Evolutionary conservation across 2,329 filamentous ascomycete species (phyloP).

Genomic region (Fusarium marasasianum): DNA sequence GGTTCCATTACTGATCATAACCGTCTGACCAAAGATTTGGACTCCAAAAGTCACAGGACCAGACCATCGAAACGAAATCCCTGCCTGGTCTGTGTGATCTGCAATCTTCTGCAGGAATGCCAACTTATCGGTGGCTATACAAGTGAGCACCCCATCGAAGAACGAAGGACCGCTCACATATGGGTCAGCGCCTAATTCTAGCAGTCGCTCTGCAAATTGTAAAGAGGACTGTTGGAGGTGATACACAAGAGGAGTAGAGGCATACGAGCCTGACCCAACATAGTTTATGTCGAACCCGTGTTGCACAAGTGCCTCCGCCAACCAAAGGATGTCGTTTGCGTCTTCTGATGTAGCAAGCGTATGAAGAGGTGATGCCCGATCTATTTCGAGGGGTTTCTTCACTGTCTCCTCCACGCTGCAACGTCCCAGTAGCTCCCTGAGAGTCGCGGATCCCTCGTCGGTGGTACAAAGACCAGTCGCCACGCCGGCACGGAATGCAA

Average conservation of each 20-base stretch:
- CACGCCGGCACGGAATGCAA: background rate
- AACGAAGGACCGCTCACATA: background rate
- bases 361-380: background rate
- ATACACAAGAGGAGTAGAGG: background rate
- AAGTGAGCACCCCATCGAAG: background rate
- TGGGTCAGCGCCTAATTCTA: background rate
- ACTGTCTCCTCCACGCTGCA: background rate
- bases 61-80: background rate
- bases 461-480: background rate
- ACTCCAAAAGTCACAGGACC: background rate
- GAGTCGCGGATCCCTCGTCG: background rate
- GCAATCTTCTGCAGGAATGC: background rate
- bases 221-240: background rate
- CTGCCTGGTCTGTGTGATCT: no score
- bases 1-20: background rate
- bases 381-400: fast-evolving
- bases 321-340: background rate
- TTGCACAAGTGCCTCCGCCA: background rate
- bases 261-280: fast-evolving
- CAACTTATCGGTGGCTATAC: background rate
- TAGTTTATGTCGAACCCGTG: background rate
- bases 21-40: background rate
- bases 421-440: background rate
- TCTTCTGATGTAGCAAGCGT: background rate
- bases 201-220: background rate